Evolutionary conservation across 1,284 basidiomycete species (phyloP).

Genomic region (Ceratobasidium sp.): DNA sequence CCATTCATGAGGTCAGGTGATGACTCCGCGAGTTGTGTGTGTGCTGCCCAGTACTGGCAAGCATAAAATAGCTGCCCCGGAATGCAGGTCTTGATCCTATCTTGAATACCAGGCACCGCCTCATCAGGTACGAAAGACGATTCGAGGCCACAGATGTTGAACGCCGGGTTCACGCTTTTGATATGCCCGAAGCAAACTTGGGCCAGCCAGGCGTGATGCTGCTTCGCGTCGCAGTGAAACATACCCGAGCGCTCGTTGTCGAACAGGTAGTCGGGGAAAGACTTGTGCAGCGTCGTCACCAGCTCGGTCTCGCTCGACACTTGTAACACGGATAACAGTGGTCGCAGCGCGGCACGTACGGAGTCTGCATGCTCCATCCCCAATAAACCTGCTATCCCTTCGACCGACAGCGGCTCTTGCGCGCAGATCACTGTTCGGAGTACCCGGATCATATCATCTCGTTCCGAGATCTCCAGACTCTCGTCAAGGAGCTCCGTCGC

Average conservation of each 20-base stretch:
- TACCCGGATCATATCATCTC: background rate
- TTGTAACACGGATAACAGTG: slow-evolving; percentile 7
- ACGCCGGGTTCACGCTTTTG: background rate
- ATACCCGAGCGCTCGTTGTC: background rate
- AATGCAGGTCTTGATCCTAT: background rate
- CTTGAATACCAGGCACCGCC: background rate
- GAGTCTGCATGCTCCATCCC: background rate
- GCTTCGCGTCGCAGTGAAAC: background rate
- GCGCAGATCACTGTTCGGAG: background rate
- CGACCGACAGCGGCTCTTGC: background rate
- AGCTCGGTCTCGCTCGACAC: background rate
- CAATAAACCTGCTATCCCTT: background rate
- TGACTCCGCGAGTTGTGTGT: background rate
- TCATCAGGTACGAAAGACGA: slow-evolving; percentile 23
- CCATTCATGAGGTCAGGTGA: background rate
- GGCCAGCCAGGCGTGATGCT: background rate
- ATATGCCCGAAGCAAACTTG: slow-evolving; percentile 4
- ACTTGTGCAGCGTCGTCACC: slow-evolving; percentile 14
- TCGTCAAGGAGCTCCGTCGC: too few relatives aligned
- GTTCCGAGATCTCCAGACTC: too few relatives aligned
- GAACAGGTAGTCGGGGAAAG: slow-evolving; percentile 28
- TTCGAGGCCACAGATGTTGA: slow-evolving; percentile 35
- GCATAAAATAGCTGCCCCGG: background rate
- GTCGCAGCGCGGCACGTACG: background rate
- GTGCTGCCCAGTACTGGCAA: slow-evolving; percentile 18